A percentile compares a stretch with the other conserved stretches of the same genome.
Conservation (phyloP, 352 stramenopile genomes). For the Achlya hypogyna region DNA sequence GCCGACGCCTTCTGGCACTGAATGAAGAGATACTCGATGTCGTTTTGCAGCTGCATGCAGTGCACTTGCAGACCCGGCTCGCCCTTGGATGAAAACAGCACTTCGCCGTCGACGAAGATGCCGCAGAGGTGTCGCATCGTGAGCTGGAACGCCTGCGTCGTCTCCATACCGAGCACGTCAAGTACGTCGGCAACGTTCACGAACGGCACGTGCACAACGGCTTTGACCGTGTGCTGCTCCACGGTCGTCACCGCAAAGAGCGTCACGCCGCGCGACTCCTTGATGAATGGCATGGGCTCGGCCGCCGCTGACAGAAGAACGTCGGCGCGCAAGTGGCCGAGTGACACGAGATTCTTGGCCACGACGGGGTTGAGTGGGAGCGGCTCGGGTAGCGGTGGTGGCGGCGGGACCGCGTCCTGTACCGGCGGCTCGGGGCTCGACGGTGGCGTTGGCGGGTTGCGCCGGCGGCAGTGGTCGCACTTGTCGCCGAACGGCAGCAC, state of each 20-base stretch:
- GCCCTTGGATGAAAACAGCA: constrained; percentile 54
- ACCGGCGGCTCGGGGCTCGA: neutral
- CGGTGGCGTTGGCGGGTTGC: neutral
- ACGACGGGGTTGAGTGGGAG: neutral
- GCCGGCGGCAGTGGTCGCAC: neutral
- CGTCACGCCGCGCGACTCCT: constrained; percentile 57
- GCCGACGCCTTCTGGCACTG: constrained; percentile 67
- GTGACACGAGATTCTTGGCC: constrained; percentile 43
- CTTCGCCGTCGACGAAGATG: constrained; percentile 68
- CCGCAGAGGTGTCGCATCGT: constrained; percentile 76
- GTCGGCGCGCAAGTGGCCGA: constrained; percentile 72
- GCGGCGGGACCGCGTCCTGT: neutral
- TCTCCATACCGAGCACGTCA: constrained; percentile 65
- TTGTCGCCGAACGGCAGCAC: neutral
- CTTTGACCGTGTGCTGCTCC: constrained; percentile 80
- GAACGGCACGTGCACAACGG: constrained; percentile 46
- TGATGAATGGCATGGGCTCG: constrained; percentile 57
- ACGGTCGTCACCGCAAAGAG: constrained; percentile 67
- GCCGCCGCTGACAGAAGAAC: constrained; percentile 57
- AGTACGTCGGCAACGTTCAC: constrained; percentile 70
- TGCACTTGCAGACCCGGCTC: constrained; percentile 49
- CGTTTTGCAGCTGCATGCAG: constrained; percentile 68
- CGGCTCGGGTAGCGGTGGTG: neutral
- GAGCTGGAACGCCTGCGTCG: constrained; percentile 47
- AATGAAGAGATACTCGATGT: constrained; percentile 81